Base-by-base conservation (phyloP, 495 filamentous ascomycete genomes). In the Penicillium herquei region DNA sequence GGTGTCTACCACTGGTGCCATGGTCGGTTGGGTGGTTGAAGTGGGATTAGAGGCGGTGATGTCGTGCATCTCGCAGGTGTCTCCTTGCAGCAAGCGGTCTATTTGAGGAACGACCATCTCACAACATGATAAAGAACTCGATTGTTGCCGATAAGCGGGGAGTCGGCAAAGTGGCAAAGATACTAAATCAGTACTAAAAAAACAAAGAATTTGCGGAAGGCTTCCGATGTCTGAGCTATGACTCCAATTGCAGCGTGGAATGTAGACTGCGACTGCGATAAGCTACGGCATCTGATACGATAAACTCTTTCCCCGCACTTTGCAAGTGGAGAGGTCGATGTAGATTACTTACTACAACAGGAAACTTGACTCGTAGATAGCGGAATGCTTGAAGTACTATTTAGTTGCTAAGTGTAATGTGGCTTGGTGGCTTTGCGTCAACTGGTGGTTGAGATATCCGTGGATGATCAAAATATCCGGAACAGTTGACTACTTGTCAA, bases 1-100 rank as follows among this genome's bases (percentile, higher is more conserved):
- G 50, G 54, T 71, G 52, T 81, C 78, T 34, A 76, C 61, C 7
- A 53, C 37, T 6, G 62, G 67, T 11, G 65, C 60, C 73, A 74
- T 76, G 8, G 4, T 55, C 45, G 21, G 5, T 18, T 7, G 34
- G 7, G 34, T 9, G 34, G 46, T 30, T 32, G 31, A 8, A 14
- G 31, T 11, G 26, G 43, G 43, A 46, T 21, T 5, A 46, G 13
- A 13, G 34, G 34, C 34, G 34, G 12, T 37, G 6, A 39, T 12
- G 37, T 39, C 37, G 37, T 5, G 37, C 14, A 11, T 39, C 21
- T 26, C 21, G 34, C 34, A 13, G 34, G 12, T 37, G 12, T 13
- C 9, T 10, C 34, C 34, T 13, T 37, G 34, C 34, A 37, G 34
- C 34, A 75, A 78, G 13, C 44, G 63, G 4, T 70, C 71, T 52